These are phyloP conservation scores for Clitopilus hobsonii DNA, from an alignment of 768 basidiomycete genomes.

Conservation along the genomic window DNA sequence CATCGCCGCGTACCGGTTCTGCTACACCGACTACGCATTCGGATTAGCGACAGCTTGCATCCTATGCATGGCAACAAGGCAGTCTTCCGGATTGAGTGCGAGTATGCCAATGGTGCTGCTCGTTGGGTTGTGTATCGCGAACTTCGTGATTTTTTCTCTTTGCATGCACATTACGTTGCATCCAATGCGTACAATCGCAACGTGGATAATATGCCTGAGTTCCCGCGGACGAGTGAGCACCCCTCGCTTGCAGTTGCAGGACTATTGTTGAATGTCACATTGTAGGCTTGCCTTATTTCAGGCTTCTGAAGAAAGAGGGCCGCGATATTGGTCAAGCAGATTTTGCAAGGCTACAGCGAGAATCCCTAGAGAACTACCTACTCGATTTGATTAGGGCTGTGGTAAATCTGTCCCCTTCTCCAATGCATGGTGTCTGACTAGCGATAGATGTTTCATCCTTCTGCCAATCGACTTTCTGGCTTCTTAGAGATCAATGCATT, in stretches of 20 bases:
- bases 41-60: constrained; percentile 82
- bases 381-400: constrained; percentile 85
- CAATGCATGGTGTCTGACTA: neutral
- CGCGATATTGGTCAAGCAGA: constrained; percentile 58
- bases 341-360: constrained; percentile 79
- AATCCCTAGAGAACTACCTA: constrained; percentile 83
- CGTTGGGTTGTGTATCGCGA: constrained; percentile 97
- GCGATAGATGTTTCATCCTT: constrained; percentile 91
- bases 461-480: constrained; percentile 81
- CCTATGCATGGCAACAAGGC: constrained; percentile 73
- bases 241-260: neutral
- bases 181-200: constrained; percentile 76
- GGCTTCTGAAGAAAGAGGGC: constrained; percentile 68
- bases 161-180: constrained; percentile 86
- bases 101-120: constrained; percentile 89
- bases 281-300: constrained; percentile 85
- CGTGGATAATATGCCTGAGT: constrained; percentile 81
- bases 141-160: constrained; percentile 83
- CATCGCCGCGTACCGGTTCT: constrained; percentile 76
- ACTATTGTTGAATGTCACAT: constrained; percentile 2
- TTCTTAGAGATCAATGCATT: constrained; percentile 93
- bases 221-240: constrained; percentile 72
- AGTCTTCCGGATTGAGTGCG: constrained; percentile 90
- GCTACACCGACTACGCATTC: constrained; percentile 77
- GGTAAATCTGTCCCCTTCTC: constrained; percentile 38